Percentiles rank a stretch among this genome's conserved stretches.
phyloP scores from a whole-genome alignment of 495 filamentous ascomycete genomes.

The Sporormia fimetaria region DNA sequence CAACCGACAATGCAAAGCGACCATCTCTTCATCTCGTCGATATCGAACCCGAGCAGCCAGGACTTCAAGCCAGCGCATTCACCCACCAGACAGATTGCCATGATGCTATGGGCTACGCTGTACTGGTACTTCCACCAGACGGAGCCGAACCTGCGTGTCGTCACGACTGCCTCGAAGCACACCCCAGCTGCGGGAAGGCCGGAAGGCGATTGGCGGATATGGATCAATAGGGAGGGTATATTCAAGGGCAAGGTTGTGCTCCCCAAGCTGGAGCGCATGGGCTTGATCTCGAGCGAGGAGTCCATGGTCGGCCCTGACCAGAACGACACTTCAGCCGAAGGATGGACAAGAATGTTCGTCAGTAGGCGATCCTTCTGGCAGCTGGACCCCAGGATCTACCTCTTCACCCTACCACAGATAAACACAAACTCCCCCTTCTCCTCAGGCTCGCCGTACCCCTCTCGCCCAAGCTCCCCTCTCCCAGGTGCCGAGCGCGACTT shows the following conservation, averaged over 20 bases:
- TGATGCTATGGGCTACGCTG: slow-evolving; percentile 92
- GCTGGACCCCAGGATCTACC: slow-evolving; percentile 70
- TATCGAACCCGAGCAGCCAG: slow-evolving; percentile 65
- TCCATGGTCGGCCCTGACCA: slow-evolving; percentile 58
- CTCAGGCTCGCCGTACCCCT: slow-evolving; percentile 43
- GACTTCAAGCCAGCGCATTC: slow-evolving; percentile 71
- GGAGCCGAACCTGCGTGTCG: slow-evolving; percentile 43
- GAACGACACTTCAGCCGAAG: slow-evolving; percentile 48
- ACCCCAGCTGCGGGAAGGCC: slow-evolving; percentile 62
- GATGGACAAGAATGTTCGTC: slow-evolving; percentile 74
- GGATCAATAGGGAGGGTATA: slow-evolving; percentile 74
- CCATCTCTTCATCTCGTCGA: slow-evolving; percentile 78
- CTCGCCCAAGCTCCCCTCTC: slow-evolving; percentile 49
- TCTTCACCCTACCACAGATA: slow-evolving; percentile 69
- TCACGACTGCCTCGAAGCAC: slow-evolving; percentile 48
- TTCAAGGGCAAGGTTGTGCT: slow-evolving; percentile 70
- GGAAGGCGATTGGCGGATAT: slow-evolving; percentile 76
- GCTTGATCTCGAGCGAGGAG: slow-evolving; percentile 63
- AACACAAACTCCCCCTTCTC: slow-evolving; percentile 45
- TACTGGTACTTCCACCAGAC: slow-evolving; percentile 96
- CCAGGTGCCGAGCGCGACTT: slow-evolving; percentile 33
- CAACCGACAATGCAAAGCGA: slow-evolving; percentile 65
- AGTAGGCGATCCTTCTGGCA: slow-evolving; percentile 83
- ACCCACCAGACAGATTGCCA: slow-evolving; percentile 74
- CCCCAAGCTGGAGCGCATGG: slow-evolving; percentile 90